phyloP scores from a whole-genome alignment of 2,329 filamentous ascomycete species.

The Pezicula carpinea region DNA sequence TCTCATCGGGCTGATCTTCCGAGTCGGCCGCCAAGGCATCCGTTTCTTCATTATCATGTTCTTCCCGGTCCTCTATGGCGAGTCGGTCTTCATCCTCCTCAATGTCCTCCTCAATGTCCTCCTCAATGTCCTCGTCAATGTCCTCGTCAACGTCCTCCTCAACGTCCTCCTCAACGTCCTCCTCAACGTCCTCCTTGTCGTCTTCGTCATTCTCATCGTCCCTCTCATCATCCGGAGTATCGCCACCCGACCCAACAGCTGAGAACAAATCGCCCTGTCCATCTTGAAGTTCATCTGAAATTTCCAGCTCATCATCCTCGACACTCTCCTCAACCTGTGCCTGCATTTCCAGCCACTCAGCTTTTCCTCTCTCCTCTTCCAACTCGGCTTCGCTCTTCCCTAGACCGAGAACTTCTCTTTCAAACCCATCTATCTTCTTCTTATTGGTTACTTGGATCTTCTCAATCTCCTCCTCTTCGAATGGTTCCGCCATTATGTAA shows the following conservation, averaged over 20 bases:
- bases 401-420: conserved; percentile 55
- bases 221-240: conserved; percentile 4
- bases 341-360: conserved; percentile 26
- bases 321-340: conserved; percentile 28
- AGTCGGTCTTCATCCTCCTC: not conserved
- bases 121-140: conserved; percentile 8
- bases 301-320: conserved; percentile 24
- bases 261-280: not conserved
- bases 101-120: conserved; percentile 10
- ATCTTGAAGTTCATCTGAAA: conserved; percentile 5
- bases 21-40: conserved; percentile 15
- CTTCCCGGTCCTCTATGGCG: conserved; percentile 6
- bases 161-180: conserved; percentile 4
- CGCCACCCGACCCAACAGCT: conserved; percentile 4
- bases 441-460: conserved; percentile 66
- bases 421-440: conserved; percentile 62
- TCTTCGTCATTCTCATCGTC: conserved; percentile 1
- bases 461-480: conserved; percentile 67
- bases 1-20: conserved; percentile 23
- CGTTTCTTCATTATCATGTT: conserved; percentile 18
- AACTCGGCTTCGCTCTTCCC: conserved; percentile 28
- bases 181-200: conserved; percentile 9
- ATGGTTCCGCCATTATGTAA: conserved; percentile 87
- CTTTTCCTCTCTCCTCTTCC: conserved; percentile 17
- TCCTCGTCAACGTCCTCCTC: conserved; percentile 7